phyloP scores from a whole-genome alignment of 139 green algal species.

The Eudorina sp. region DNA sequence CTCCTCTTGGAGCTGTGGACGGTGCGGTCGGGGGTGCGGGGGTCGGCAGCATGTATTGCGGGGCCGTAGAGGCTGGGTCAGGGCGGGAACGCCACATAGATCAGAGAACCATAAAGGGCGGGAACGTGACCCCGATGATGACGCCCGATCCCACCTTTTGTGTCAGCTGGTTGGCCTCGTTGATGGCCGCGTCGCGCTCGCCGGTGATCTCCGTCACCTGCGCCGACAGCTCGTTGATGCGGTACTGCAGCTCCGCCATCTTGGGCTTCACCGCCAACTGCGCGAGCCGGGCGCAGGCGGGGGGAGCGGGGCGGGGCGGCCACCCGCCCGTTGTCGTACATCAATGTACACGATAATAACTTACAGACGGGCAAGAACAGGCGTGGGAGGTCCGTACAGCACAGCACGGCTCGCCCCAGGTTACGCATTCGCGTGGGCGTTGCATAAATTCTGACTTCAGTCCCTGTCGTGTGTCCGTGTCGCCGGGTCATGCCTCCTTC shows the following conservation, averaged over 20 bases:
- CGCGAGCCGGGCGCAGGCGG: background rate
- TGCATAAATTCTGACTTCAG: too few relatives aligned
- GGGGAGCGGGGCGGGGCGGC: background rate
- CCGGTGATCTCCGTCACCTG: background rate
- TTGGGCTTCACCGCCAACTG: conserved; percentile 45
- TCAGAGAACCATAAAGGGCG: background rate
- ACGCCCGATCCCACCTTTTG: background rate
- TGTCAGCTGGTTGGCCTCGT: background rate
- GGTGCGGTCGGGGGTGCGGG: background rate
- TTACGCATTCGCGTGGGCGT: too few relatives aligned
- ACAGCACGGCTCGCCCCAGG: too few relatives aligned
- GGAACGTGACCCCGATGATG: too few relatives aligned
- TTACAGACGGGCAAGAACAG: too few relatives aligned
- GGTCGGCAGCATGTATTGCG: too few relatives aligned
- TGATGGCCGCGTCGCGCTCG: background rate
- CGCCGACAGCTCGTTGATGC: conserved; percentile 24
- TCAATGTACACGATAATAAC: too few relatives aligned
- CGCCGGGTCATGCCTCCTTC: too few relatives aligned
- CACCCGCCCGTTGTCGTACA: conserved; percentile 8
- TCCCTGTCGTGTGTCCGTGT: too few relatives aligned
- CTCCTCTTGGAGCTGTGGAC: conserved; percentile 35
- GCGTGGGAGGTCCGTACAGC: too few relatives aligned
- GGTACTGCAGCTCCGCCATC: conserved; percentile 47
- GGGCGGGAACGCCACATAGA: too few relatives aligned
- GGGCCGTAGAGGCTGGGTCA: too few relatives aligned